Base-by-base conservation (phyloP, 1,284 basidiomycete species). In the Termitomyces sp. region DNA sequence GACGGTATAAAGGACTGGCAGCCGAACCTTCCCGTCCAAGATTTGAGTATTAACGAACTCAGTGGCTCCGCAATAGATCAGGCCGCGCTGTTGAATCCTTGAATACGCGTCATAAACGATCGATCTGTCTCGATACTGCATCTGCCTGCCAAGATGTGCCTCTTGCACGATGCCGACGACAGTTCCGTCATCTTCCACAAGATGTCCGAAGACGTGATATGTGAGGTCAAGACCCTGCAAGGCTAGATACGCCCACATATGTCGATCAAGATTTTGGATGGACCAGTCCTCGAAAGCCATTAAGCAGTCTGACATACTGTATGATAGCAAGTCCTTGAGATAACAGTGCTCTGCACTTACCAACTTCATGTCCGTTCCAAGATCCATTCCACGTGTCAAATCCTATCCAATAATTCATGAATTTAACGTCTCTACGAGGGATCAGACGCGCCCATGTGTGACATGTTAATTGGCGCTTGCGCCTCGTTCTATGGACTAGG, bases 151-250 rank as follows among this genome's bases (percentile, higher is more conserved):
- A 46, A 68, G 52, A 5, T 67, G 62, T 13, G 72, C 62, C 55
- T 79, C 78, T 33, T 66, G 68, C 49, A 80, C 71, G 30, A 80
- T 53, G 1, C 79, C 78, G 28, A 76, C 62, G 6, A 80, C 57
- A 9, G 61, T 56, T 1, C 68, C 71, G 40, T 72, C 68, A 16
- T 58, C 53, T 40, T 70, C 65, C 24, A 74, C 60, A n/a, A 80
- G 60, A 53, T 79, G 77, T 5, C 72, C 78, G 28, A 77, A 57
- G 35, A 76, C 62, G 31, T 72, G 68, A 46, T 71, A 77, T 6
- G 71, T 73, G 39, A 79, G 63, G 54, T 72, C 70, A 50, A 69
- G 60, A 8, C 69, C 71, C 38, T 69, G 64, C 26, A 77, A 49
- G 14, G 64, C 57, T 42, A 65, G 63, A 30, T 71, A 64, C 14